These are phyloP conservation scores for Pseudogymnoascus verrucosus DNA, from an alignment of 2,329 filamentous ascomycete genomes.

Conservation along the genomic window DNA sequence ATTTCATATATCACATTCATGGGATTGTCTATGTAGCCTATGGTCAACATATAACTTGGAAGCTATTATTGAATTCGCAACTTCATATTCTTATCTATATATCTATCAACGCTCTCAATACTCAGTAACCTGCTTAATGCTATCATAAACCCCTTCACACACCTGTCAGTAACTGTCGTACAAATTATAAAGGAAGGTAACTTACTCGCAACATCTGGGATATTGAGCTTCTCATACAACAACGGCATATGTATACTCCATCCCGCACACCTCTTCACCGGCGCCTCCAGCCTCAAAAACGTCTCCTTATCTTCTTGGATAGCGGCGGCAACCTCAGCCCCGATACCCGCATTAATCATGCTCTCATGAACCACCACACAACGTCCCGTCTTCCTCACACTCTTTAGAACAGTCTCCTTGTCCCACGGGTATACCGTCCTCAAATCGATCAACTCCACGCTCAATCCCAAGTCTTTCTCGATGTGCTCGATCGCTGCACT, in stretches of 20 bases:
- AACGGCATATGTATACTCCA: slow-evolving; percentile 63
- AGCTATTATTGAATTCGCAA: not conserved
- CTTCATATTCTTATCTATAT: not conserved
- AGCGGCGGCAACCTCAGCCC: slow-evolving; percentile 63
- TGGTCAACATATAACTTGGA: not conserved
- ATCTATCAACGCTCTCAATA: slow-evolving; percentile 16
- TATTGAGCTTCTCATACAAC: slow-evolving; percentile 55
- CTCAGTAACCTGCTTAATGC: slow-evolving; percentile 26
- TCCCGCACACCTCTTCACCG: slow-evolving; percentile 60
- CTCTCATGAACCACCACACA: slow-evolving; percentile 68
- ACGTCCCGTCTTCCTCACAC: slow-evolving; percentile 61
- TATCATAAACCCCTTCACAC: slow-evolving; percentile 27
- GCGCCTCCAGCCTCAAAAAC: slow-evolving; percentile 61
- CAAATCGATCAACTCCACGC: slow-evolving; percentile 62
- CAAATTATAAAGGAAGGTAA: slow-evolving; percentile 17
- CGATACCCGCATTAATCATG: slow-evolving; percentile 66
- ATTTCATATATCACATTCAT: not conserved
- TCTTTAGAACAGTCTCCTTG: slow-evolving; percentile 54
- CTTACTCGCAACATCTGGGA: slow-evolving; percentile 64
- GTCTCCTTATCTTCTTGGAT: slow-evolving; percentile 56
- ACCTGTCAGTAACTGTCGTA: slow-evolving; percentile 13
- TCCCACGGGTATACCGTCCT: slow-evolving; percentile 70
- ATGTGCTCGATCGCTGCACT: slow-evolving; percentile 56
- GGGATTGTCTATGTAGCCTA: not conserved
- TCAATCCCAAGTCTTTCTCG: slow-evolving; percentile 59